Evolutionary conservation across 257 asterid genomes (phyloP), one percentile per base, ranked within the genome.

Genomic region (Orobanche coerulescens): DNA sequence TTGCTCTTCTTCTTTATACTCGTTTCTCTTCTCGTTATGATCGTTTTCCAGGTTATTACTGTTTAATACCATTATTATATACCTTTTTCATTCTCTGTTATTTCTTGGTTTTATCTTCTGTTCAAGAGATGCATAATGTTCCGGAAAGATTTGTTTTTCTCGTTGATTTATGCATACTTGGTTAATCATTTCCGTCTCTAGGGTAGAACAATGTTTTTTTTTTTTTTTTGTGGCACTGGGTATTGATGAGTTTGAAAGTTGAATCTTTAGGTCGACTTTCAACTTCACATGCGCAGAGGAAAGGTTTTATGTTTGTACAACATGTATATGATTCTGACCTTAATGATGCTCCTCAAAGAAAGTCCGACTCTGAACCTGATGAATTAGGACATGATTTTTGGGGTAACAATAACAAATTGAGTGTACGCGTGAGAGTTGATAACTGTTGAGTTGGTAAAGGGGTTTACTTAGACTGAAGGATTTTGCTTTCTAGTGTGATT

Each of bases 1-100:
- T 73, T 91, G 42, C 80, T 84, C 44, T 91, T 88, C 87, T 88
- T 91, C 86, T 80, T 91, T 81, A 63, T 80, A 6, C 85, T 79
- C 55, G 62, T 91, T 42, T 74, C 78, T 36, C 87, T 91, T 53
- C 84, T 91, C 46, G 74, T 82, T 73, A 75, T 84, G n/a, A n/a
- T 91, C 33, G 82, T 91, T 76, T 91, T 67, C 76, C 97, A n/a
- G n/a, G 97, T 90, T 47, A 67, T 55, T 23, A 2, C 11, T 36
- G n/a, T n/a, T n/a, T n/a, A n/a, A n/a, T n/a, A n/a, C n/a, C 55
- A 64, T 91, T 42, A 75, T 77, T 36, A 86, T 91, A 50, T 82
- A 88, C 46, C 73, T 82, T 73, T 73, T 84, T 91, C 33, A 81
- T 91, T 76, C 88, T 67, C 76, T 96, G 97, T 90, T 47, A 67